phyloP scores from a whole-genome alignment of 305 asterid genomes.

The Salvia sclarea region DNA sequence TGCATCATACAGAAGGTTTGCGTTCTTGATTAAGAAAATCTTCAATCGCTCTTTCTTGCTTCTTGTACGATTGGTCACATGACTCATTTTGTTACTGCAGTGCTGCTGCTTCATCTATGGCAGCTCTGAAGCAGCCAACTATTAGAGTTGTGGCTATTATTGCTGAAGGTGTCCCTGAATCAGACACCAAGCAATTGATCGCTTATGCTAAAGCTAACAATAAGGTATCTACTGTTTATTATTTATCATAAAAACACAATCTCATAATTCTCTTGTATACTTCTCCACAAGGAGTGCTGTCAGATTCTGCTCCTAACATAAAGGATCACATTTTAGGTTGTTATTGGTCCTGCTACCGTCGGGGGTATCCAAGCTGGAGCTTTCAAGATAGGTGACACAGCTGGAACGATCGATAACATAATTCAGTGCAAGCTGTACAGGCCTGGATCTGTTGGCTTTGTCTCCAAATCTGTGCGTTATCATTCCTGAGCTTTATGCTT shows the following conservation, averaged over 20 bases:
- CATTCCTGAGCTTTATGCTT: constrained; percentile 6
- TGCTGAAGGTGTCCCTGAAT: constrained; percentile 99
- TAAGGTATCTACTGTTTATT: constrained; percentile 50
- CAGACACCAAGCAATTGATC: constrained; percentile 88
- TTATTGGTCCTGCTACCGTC: constrained; percentile 96
- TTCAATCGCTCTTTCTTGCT: constrained; percentile 1
- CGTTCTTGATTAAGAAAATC: constrained; percentile 5
- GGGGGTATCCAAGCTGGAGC: constrained; percentile 99
- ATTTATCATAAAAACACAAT: not conserved
- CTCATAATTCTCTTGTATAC: not conserved
- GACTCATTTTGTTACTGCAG: constrained; percentile 47
- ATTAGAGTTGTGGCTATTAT: constrained; percentile 90
- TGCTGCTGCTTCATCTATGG: constrained; percentile 97
- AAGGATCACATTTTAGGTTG: constrained; percentile 52
- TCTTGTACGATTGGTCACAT: not conserved
- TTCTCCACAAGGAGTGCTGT: not conserved
- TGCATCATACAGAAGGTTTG: constrained; percentile 95
- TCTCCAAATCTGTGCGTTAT: constrained; percentile 83
- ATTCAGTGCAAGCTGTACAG: constrained; percentile 88
- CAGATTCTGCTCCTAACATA: not conserved
- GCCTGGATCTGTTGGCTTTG: constrained; percentile 96
- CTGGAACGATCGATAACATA: constrained; percentile 94
- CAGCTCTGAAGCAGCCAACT: constrained; percentile 97
- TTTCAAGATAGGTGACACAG: constrained; percentile 95
- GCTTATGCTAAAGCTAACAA: constrained; percentile 93